phyloP scores from a whole-genome alignment of 805 yeast genomes.

The Priceomyces haplophilus region DNA sequence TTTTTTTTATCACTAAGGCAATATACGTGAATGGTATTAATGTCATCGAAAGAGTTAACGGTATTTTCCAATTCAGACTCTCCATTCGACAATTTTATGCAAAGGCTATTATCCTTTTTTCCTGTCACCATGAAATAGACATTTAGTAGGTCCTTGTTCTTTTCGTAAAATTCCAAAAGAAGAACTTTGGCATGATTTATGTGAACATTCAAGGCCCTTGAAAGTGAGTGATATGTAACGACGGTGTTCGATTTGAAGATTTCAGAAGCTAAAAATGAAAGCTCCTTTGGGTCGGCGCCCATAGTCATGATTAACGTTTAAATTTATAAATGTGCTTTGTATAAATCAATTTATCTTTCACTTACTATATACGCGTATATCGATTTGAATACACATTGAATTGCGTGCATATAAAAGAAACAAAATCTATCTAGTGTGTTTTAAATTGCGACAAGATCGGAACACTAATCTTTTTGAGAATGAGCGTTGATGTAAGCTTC shows the following conservation, averaged over 20 bases:
- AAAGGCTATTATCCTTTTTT: constrained; percentile 10
- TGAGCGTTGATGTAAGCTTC: constrained; percentile 7
- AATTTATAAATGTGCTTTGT: not conserved
- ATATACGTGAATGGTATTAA: constrained; percentile 39
- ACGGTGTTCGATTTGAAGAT: constrained; percentile 20
- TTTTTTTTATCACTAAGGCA: constrained; percentile 20
- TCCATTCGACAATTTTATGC: constrained; percentile 22
- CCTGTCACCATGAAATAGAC: constrained; percentile 47
- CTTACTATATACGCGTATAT: not conserved
- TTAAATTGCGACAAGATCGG: no score
- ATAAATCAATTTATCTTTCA: not conserved
- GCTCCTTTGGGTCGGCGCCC: constrained; percentile 26
- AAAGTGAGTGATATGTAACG: constrained; percentile 42
- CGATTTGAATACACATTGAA: constrained; percentile 2
- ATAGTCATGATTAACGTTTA: constrained; percentile 25
- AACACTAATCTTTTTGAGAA: not conserved
- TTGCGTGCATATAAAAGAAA: not conserved
- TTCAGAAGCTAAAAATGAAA: constrained; percentile 28
- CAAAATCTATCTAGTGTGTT: not conserved
- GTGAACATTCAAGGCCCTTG: constrained; percentile 39
- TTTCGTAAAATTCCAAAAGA: constrained; percentile 35
- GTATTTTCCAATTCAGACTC: constrained; percentile 22
- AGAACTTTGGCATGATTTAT: constrained; percentile 37
- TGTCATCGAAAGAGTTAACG: constrained; percentile 23
- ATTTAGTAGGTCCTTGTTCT: constrained; percentile 31